Conservation (phyloP, 345 rosid genomes). For the Aethionema arabicum region DNA sequence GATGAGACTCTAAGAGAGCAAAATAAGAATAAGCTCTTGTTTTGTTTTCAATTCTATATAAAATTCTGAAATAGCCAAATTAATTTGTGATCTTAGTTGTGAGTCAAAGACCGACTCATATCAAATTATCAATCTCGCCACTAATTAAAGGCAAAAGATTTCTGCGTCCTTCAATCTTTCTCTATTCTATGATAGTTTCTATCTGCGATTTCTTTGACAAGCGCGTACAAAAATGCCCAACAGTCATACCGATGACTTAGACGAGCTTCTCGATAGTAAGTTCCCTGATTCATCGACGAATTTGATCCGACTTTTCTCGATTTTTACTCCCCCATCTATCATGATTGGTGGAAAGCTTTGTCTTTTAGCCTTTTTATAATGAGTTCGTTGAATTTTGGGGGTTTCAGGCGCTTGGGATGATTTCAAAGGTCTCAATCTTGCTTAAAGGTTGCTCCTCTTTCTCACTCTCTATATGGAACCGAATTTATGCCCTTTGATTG, state of each 20-base stretch:
- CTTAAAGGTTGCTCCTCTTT: slow-evolving; percentile 48
- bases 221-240: slow-evolving; percentile 44
- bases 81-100: slow-evolving; percentile 21
- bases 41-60: neutral
- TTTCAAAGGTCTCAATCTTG: slow-evolving; percentile 78
- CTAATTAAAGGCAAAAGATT: slow-evolving; percentile 25
- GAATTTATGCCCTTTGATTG: neutral
- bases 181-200: slow-evolving; percentile 3
- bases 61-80: neutral
- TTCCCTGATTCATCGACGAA: neutral
- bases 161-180: slow-evolving; percentile 23
- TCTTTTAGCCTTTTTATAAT: neutral
- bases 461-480: neutral
- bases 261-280: slow-evolving; percentile 91
- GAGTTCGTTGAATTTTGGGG: neutral
- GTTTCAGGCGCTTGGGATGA: slow-evolving; percentile 89
- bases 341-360: slow-evolving; percentile 5
- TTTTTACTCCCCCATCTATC: neutral
- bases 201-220: slow-evolving; percentile 20
- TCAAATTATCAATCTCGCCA: slow-evolving; percentile 30
- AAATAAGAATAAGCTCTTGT: neutral
- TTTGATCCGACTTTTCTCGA: neutral
- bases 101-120: slow-evolving; percentile 15
- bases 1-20: neutral
- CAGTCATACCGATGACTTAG: slow-evolving; percentile 72